Conservation (phyloP, 176 grass and related monocot genomes). For the Themeda triandra region DNA sequence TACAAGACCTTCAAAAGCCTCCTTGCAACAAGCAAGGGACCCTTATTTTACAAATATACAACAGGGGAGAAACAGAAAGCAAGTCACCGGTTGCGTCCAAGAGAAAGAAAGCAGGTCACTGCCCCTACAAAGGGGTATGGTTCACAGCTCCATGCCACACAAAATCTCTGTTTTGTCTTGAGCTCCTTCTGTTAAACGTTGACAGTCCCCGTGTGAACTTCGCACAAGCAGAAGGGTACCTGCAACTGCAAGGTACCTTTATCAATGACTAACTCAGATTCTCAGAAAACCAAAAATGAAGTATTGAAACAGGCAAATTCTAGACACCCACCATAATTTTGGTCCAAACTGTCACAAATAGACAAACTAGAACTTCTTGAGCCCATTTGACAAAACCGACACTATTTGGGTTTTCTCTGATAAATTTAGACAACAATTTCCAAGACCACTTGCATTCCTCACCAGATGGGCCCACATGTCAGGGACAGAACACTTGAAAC, state of each 20-base stretch:
- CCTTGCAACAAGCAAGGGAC: neutral
- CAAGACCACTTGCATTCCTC: neutral
- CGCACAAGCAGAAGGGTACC: neutral
- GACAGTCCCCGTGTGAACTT: neutral
- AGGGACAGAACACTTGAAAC: neutral
- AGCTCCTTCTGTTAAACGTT: neutral
- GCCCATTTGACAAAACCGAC: neutral
- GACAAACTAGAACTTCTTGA: neutral
- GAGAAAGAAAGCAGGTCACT: neutral
- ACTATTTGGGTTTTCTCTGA: neutral
- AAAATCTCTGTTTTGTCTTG: neutral
- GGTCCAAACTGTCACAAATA: neutral
- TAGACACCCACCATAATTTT: neutral
- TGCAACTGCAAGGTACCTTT: neutral
- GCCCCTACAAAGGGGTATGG: neutral
- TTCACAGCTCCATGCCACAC: neutral
- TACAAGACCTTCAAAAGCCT: constrained; percentile 24
- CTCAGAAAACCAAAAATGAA: neutral
- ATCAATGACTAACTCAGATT: neutral
- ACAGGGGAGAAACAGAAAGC: neutral
- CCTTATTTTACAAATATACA: constrained; percentile 28
- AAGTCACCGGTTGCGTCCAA: neutral
- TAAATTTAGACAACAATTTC: neutral
- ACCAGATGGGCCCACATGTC: neutral
- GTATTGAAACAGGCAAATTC: neutral